Conservation (phyloP, 2,329 filamentous ascomycete genomes). For the Penicillium vulpinum region DNA sequence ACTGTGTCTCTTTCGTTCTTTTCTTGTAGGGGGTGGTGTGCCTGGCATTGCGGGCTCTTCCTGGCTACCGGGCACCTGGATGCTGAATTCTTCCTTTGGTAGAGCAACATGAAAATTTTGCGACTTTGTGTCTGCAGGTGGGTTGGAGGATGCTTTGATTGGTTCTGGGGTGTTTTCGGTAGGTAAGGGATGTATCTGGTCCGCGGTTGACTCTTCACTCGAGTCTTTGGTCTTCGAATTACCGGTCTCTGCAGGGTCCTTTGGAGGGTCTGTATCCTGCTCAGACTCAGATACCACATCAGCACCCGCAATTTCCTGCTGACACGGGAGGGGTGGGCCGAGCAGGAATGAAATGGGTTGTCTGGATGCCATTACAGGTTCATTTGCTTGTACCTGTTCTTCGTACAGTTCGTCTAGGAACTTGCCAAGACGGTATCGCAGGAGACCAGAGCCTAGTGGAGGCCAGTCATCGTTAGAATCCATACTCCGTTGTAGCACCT, state of each 20-base stretch:
- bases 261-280: background rate
- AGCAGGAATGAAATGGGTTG: constrained; percentile 36
- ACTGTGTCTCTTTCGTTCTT: constrained; percentile 2
- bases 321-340: constrained; percentile 13
- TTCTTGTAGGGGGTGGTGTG: constrained; percentile 25
- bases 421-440: constrained; percentile 66
- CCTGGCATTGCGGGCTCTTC: constrained; percentile 15
- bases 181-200: constrained; percentile 14
- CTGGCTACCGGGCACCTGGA: constrained; percentile 36
- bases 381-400: constrained; percentile 51
- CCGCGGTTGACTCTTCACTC: background rate
- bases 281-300: constrained; percentile 3
- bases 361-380: constrained; percentile 33
- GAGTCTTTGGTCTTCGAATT: background rate
- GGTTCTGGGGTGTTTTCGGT: background rate
- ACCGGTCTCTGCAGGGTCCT: background rate
- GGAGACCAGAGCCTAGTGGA: constrained; percentile 54
- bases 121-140: background rate
- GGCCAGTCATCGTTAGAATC: constrained; percentile 57
- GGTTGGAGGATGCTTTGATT: background rate
- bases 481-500: constrained; percentile 66
- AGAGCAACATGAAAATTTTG: background rate
- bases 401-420: constrained; percentile 64
- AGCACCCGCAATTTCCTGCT: background rate
- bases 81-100: constrained; percentile 14